Evolutionary conservation across 2,329 filamentous ascomycete species (phyloP).

Genomic region (Mycosphaerella sp.): DNA sequence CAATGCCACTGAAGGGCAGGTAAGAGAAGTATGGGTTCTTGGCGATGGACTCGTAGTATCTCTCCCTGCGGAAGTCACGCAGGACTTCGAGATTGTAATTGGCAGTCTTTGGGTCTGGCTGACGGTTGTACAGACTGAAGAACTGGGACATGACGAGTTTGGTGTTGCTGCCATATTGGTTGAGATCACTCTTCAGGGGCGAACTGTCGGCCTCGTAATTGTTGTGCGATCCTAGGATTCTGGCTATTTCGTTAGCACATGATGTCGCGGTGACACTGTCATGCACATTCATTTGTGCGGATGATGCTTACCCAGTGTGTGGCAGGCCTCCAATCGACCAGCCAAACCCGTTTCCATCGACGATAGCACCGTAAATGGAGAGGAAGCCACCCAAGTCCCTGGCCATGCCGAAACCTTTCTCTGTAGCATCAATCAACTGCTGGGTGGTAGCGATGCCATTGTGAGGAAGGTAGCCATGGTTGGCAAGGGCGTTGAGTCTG

Average conservation of each 20-base stretch:
- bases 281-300: too few species aligned
- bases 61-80: conserved; percentile 24
- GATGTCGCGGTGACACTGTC: too few species aligned
- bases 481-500: neutral
- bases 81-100: conserved; percentile 33
- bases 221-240: conserved; percentile 30
- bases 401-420: conserved; percentile 32
- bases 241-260: too few species aligned
- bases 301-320: conserved; percentile 7
- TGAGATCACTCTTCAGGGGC: conserved; percentile 31
- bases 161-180: conserved; percentile 24
- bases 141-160: conserved; percentile 20
- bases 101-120: conserved; percentile 16
- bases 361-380: conserved; percentile 16
- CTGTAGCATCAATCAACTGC: conserved; percentile 31
- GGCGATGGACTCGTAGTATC: conserved; percentile 28
- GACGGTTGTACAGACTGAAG: conserved; percentile 25
- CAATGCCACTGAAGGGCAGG: conserved; percentile 27
- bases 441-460: conserved; percentile 30
- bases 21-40: conserved; percentile 33
- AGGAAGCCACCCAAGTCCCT: conserved; percentile 20
- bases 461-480: neutral
- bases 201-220: conserved; percentile 35
- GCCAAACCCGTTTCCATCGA: conserved; percentile 20
- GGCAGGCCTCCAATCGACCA: conserved; percentile 22